phyloP scores from a whole-genome alignment of 2,329 filamentous ascomycete species.

The Ophiostoma triangulosporum region DNA sequence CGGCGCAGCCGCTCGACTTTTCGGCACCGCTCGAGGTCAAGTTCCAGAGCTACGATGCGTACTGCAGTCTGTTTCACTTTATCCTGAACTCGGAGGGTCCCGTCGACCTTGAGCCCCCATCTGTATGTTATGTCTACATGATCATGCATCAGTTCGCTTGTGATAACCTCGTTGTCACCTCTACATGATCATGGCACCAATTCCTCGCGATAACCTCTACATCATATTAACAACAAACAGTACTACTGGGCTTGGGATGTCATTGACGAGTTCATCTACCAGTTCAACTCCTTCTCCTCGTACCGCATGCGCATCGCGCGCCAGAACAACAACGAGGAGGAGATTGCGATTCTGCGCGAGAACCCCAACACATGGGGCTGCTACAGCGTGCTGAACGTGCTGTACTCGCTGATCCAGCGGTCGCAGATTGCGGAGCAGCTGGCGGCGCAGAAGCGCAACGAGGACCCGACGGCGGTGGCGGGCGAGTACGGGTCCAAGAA shows the following conservation, averaged over 20 bases:
- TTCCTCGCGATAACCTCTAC: too few species aligned
- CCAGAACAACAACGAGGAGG: slow-evolving; percentile 74
- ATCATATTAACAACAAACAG: slow-evolving; percentile 31
- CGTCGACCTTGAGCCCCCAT: slow-evolving; percentile 90
- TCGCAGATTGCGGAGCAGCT: slow-evolving; percentile 98
- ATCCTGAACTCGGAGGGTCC: slow-evolving; percentile 99
- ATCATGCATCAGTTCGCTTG: too few species aligned
- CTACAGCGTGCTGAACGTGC: slow-evolving; percentile 97
- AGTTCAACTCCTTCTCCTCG: slow-evolving; percentile 98
- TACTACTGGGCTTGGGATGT: slow-evolving; percentile 99
- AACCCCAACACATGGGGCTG: slow-evolving; percentile 99
- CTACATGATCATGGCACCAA: too few species aligned
- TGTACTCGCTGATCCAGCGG: slow-evolving; percentile 96
- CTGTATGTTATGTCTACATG: slow-evolving; percentile 43
- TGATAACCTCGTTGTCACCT: background rate
- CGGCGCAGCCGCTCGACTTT: slow-evolving; percentile 90
- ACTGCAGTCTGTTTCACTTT: slow-evolving; percentile 98
- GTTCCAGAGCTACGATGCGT: slow-evolving; percentile 97
- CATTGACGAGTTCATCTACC: slow-evolving; percentile 99
- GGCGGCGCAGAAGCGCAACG: slow-evolving; percentile 77
- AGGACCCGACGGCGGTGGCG: slow-evolving; percentile 76
- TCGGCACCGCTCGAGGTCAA: slow-evolving; percentile 92
- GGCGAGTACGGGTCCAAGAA: slow-evolving; percentile 92
- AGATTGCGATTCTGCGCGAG: slow-evolving; percentile 79
- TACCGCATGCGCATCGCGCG: slow-evolving; percentile 88